Conservation (phyloP, 108 stramenopile genomes). For the Seminavis robusta region DNA sequence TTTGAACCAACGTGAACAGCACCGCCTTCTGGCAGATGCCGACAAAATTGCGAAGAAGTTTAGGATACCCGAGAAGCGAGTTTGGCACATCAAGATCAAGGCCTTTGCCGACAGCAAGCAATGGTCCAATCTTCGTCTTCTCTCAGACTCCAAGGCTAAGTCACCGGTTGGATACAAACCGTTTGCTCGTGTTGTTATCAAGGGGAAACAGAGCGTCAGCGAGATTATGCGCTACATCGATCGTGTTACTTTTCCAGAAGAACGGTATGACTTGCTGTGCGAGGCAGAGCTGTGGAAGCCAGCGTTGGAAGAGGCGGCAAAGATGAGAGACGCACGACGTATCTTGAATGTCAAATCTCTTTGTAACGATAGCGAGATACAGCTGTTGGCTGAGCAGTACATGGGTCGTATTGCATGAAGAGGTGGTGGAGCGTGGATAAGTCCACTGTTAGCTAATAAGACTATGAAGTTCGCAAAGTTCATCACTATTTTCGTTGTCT, state of each 20-base stretch:
- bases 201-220: conserved; percentile 34
- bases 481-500: too few relatives aligned
- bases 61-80: conserved; percentile 78
- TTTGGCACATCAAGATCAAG: conserved; percentile 82
- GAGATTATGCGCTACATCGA: conserved; percentile 76
- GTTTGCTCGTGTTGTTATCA: conserved; percentile 81
- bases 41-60: conserved; percentile 85
- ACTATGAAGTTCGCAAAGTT: too few relatives aligned
- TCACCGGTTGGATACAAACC: conserved; percentile 81
- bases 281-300: conserved; percentile 71
- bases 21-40: conserved; percentile 65
- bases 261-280: conserved; percentile 66
- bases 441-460: too few relatives aligned
- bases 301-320: conserved; percentile 72
- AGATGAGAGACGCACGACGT: conserved; percentile 55
- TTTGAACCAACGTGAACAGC: conserved; percentile 55
- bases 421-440: too few relatives aligned
- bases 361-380: conserved; percentile 66
- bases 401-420: conserved; percentile 24
- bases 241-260: conserved; percentile 60
- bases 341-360: conserved; percentile 60
- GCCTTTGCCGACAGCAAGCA: conserved; percentile 70
- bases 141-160: conserved; percentile 79
- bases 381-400: conserved; percentile 60
- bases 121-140: conserved; percentile 60